phyloP scores from a whole-genome alignment of 805 yeast species.

The Metschnikowia bowlesiae region DNA sequence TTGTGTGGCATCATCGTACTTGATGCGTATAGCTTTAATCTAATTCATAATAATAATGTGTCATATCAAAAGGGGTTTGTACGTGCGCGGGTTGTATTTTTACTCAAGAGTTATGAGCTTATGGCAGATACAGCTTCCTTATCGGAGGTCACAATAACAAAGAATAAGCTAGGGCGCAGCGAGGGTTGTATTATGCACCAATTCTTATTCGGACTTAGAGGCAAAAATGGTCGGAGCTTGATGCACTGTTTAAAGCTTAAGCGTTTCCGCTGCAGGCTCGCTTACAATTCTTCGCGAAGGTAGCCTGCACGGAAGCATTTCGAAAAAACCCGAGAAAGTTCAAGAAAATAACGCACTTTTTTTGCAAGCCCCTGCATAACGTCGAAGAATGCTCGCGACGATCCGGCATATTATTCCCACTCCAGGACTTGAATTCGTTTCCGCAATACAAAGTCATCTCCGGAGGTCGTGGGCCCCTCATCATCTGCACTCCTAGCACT shows the following conservation, averaged over 20 bases:
- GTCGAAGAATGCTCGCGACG: neutral
- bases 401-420: slow-evolving; percentile 12
- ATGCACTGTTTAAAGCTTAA: neutral
- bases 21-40: neutral
- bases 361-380: neutral
- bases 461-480: neutral
- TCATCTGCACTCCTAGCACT: neutral
- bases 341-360: neutral
- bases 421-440: slow-evolving; percentile 16
- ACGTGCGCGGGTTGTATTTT: no score
- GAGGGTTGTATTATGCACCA: neutral
- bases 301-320: neutral
- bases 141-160: neutral
- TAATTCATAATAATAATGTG: neutral
- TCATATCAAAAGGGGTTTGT: neutral
- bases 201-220: neutral
- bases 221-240: slow-evolving; percentile 1
- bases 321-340: neutral
- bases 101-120: neutral
- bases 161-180: neutral
- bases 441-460: slow-evolving; percentile 12
- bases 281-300: neutral
- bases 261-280: neutral
- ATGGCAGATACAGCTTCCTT: neutral
- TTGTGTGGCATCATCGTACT: neutral